These are phyloP conservation scores for Cerrena zonata DNA, from an alignment of 1,284 basidiomycete species.

Conservation along the genomic window DNA sequence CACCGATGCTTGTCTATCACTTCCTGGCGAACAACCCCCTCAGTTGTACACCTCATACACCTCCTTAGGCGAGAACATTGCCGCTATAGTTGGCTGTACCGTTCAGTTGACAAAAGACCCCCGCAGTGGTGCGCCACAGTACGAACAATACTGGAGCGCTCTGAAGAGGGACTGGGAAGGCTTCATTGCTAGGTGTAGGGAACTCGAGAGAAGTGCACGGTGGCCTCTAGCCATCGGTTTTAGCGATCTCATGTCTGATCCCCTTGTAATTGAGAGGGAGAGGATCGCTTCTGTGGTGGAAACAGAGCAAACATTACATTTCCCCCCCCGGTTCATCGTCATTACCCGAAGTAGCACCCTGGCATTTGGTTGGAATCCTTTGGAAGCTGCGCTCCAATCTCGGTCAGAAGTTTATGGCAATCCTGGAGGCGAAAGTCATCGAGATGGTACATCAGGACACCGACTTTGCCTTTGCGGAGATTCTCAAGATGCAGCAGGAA, in stretches of 20 bases:
- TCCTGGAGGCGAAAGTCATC: no score
- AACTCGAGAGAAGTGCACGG: conserved; percentile 78
- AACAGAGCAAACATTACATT: conserved; percentile 62
- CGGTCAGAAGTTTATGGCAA: conserved; percentile 50
- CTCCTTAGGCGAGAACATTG: conserved; percentile 71
- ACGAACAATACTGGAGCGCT: conserved; percentile 76
- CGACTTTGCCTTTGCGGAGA: conserved; percentile 58
- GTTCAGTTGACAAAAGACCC: conserved; percentile 69
- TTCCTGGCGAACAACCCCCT: conserved; percentile 42
- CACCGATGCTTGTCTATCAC: conserved; percentile 60
- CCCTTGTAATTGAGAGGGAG: conserved; percentile 74
- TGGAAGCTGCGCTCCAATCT: conserved; percentile 57
- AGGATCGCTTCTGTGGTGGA: conserved; percentile 59
- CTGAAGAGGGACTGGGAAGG: conserved; percentile 90
- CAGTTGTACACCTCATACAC: conserved; percentile 52
- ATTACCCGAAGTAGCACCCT: no score
- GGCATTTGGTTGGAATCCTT: conserved; percentile 32
- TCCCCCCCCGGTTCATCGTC: conserved; percentile 48
- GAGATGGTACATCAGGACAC: conserved; percentile 47
- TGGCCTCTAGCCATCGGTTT: conserved; percentile 72
- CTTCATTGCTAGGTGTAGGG: conserved; percentile 81
- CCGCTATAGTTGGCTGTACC: conserved; percentile 80
- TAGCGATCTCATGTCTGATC: conserved; percentile 40
- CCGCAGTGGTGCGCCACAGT: conserved; percentile 72
- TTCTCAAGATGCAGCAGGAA: conserved; percentile 53